Base-by-base conservation (phyloP, 805 yeast genomes). In the Candida endomychidarum region DNA sequence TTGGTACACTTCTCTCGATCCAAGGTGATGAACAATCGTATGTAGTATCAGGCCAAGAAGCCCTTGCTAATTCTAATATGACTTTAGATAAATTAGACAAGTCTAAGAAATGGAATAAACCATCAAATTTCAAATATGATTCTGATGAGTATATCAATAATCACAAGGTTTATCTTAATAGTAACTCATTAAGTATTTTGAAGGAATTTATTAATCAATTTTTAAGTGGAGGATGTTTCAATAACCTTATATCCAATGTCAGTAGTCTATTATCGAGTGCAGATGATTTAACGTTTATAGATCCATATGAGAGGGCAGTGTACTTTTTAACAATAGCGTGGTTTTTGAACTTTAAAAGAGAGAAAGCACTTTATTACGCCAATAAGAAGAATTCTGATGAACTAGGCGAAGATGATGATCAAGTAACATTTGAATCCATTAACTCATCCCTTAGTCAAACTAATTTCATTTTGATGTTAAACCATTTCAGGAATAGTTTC, bases 1-100 rank as follows among this genome's bases (percentile, higher is more conserved):
- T 91, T 65, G 99, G 99, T 0, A 81, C 97, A 0, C 65, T 90
- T 46, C 60, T 89, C 8, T 81, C 95, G 2, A 70, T 91, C 21
- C 80, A 82, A 44, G 77, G 83, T 14, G 72, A 74, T 17, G 80
- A 81, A 38, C 54, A 43, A 17, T 60, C 85, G 14, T 77, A 86
- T 5, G 74, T 88, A 1, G 74, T 93, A 2, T 67, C 74, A 3
- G 93, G 95, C 2, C 90, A 86, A 49, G 75, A 77, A 20, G 87
- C 81, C 3, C 52, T 84, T 3, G 50, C 68, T 8, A 67, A 72
- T 31, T 70, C 72, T 15, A 63, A 48, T n/a, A 71, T 77, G 32
- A 67, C 89, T 0, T 59, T 91, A 24, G 74, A 76, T 17, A 74
- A 78, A 31, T 63, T 91, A 21, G 96, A 91, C 53, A 61, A 72